phyloP scores from a whole-genome alignment of 2,329 filamentous ascomycete genomes.

The Fusarium drepaniforme region DNA sequence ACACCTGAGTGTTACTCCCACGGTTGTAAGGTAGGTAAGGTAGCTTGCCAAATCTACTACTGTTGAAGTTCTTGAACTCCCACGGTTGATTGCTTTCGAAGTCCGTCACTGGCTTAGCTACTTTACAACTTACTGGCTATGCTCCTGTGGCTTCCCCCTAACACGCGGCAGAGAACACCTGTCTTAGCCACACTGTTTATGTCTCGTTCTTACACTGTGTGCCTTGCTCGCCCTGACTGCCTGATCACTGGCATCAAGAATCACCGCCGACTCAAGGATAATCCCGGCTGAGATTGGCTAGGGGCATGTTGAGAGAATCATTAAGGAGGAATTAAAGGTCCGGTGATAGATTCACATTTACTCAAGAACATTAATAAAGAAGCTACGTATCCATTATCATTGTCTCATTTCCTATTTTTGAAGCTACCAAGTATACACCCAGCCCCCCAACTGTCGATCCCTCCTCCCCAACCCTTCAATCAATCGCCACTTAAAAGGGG shows the following conservation, averaged over 20 bases:
- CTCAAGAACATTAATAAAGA: neutral
- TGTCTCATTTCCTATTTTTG: neutral
- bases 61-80: too few relatives aligned
- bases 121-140: neutral
- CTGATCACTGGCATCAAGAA: neutral
- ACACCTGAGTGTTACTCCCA: neutral
- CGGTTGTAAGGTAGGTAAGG: too few relatives aligned
- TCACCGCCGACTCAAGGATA: neutral
- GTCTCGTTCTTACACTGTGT: neutral
- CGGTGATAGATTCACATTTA: neutral
- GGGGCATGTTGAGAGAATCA: neutral
- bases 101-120: neutral
- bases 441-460: neutral
- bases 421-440: neutral
- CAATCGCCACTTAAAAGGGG: neutral
- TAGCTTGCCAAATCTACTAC: too few relatives aligned
- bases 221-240: neutral
- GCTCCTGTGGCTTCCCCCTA: neutral
- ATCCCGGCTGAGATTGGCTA: fast-evolving
- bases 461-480: neutral
- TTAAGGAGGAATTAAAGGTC: neutral
- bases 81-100: neutral
- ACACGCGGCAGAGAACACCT: neutral
- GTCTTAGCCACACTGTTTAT: neutral
- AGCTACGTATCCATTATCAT: neutral